Evolutionary conservation across 1,284 basidiomycete species (phyloP), one percentile per base, ranked within the genome.

Genomic region (Sporisorium reilianum): DNA sequence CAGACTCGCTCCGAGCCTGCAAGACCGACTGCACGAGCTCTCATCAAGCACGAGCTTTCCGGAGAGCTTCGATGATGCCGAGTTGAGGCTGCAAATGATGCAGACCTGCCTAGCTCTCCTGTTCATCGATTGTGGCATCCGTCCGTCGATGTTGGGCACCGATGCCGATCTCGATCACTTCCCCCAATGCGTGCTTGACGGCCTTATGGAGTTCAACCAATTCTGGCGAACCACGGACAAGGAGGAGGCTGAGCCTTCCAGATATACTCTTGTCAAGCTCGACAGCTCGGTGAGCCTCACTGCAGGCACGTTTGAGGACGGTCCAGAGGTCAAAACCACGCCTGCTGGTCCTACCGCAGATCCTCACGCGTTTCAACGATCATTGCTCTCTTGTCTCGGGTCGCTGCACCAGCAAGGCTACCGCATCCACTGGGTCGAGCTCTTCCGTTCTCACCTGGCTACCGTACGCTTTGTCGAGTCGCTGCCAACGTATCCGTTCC

Each of bases 401-500:
- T 16, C n/a, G 10, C 38, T 70, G 36, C 55, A 75, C 44, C 62
- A 56, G 52, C 44, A 50, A 42, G 72, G 72, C 20, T 66, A 70
- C 30, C 23, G 42, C 5, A 51, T 75, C 23, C 53, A 48, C 6
- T 72, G 68, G 74, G 63, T 64, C 28, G 63, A 66, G 54, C 41
- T 62, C 16, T 65, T 61, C 42, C 56, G 69, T 12, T 57, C 74
- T 22, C 55, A 55, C 10, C 44, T 72, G 14, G 41, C 42, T 14
- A 9, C 49, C 3, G 51, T 70, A 0, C 34, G 40, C 36, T 48
- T 61, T 40, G 38, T 75, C 42, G 20, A 42, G 18, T 38, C 56
- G 18, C 44, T 75, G 42, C 72, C 76, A 0, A 64, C 72, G 14
- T 78, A 78, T 50, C 46, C 57, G 1, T 78, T 78, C 45, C 58